Evolutionary conservation across 1,284 basidiomycete species (phyloP).

Genomic region (Leccinum fuscescens): DNA sequence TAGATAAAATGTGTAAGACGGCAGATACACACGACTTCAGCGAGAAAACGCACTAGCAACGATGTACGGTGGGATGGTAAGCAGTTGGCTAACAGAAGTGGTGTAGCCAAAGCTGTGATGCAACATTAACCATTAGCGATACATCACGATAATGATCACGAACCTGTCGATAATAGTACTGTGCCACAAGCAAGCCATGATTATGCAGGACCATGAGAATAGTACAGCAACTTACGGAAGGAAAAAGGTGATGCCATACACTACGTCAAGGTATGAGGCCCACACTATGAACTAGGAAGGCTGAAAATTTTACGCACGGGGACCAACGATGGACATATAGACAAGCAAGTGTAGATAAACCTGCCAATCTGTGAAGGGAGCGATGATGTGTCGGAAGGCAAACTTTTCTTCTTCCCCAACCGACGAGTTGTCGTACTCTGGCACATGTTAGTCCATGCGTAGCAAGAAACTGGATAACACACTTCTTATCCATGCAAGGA

Average conservation of each 20-base stretch:
- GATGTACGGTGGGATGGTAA: conserved; percentile 70
- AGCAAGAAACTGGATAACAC: conserved; percentile 10
- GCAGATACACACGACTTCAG: neutral
- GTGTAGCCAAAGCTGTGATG: conserved; percentile 52
- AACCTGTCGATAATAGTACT: conserved; percentile 65
- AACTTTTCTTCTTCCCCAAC: conserved; percentile 53
- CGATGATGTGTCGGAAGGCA: conserved; percentile 41
- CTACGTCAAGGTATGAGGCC: conserved; percentile 25
- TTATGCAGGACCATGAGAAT: neutral
- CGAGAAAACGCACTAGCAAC: conserved; percentile 47
- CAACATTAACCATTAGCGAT: neutral
- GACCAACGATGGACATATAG: conserved; percentile 58
- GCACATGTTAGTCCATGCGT: neutral
- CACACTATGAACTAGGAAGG: neutral
- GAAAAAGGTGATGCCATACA: conserved; percentile 63
- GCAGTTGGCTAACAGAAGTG: conserved; percentile 58
- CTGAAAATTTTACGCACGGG: conserved; percentile 43
- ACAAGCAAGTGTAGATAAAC: conserved; percentile 40
- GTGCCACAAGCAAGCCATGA: neutral
- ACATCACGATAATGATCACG: conserved; percentile 12
- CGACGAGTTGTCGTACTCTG: conserved; percentile 56
- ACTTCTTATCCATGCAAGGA: conserved; percentile 56
- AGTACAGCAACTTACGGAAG: conserved; percentile 48
- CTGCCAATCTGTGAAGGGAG: conserved; percentile 66
- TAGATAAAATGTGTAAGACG: conserved; percentile 19